Conservation (phyloP, 1,284 basidiomycete species). For the Mrakiaceae sp. region DNA sequence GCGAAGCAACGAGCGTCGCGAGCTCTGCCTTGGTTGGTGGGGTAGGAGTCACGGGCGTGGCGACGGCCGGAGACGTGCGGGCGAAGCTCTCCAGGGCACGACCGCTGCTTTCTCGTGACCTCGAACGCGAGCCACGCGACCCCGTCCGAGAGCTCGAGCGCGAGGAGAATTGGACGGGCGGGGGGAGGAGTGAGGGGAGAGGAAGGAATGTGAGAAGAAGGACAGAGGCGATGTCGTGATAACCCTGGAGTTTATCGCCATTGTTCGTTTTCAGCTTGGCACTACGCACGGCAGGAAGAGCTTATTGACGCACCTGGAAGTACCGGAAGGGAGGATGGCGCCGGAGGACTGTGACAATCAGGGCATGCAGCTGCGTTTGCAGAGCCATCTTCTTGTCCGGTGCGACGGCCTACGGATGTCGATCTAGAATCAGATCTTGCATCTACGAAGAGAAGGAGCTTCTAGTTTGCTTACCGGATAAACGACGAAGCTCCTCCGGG, state of each 20-base stretch:
- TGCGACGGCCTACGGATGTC: background rate
- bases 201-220: slow-evolving; percentile 58
- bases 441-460: background rate
- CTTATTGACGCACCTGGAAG: slow-evolving; percentile 53
- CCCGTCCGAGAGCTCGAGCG: background rate
- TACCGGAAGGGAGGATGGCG: slow-evolving; percentile 47
- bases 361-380: slow-evolving; percentile 3
- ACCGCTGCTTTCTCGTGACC: no score
- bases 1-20: slow-evolving; percentile 32
- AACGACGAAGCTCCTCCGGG: slow-evolving; percentile 75
- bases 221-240: slow-evolving; percentile 84
- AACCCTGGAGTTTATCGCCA: slow-evolving; percentile 46
- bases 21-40: background rate
- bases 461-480: slow-evolving; percentile 61
- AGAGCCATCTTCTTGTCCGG: background rate
- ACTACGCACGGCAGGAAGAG: no score
- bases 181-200: slow-evolving; percentile 10
- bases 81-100: no score
- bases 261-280: no score
- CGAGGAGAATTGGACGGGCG: background rate
- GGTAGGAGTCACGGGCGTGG: background rate
- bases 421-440: background rate
- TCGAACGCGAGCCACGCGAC: background rate
- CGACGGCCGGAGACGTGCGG: no score
- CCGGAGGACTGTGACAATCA: slow-evolving; percentile 20